phyloP scores from a whole-genome alignment of 768 basidiomycete genomes.

The Lentinula aciculospora region DNA sequence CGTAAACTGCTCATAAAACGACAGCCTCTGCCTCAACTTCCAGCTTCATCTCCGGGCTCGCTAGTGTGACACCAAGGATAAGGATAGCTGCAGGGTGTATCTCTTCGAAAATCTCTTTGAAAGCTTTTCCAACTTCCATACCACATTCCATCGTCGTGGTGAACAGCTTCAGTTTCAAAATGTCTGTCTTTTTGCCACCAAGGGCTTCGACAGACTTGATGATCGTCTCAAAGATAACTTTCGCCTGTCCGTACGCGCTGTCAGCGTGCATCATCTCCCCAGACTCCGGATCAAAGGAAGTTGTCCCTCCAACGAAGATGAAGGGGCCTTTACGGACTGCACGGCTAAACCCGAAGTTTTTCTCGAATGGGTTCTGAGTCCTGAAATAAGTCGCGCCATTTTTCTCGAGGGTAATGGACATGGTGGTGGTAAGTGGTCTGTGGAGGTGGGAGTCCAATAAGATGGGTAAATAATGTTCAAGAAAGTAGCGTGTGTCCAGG shows the following conservation, averaged over 20 bases:
- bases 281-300: conserved; percentile 35
- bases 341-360: conserved; percentile 44
- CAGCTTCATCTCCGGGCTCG: conserved; percentile 42
- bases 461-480: not conserved
- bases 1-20: not conserved
- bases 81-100: conserved; percentile 43
- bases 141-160: conserved; percentile 35
- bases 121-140: conserved; percentile 23
- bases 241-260: conserved; percentile 41
- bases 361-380: conserved; percentile 46
- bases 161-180: conserved; percentile 45
- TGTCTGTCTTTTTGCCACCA: conserved; percentile 36
- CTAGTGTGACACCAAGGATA: conserved; percentile 43
- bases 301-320: conserved; percentile 51
- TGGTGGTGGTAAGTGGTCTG: not conserved
- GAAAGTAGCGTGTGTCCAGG: too few relatives aligned
- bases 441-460: not conserved
- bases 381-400: conserved; percentile 11
- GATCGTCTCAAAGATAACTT: conserved; percentile 39
- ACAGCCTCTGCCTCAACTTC: conserved; percentile 53
- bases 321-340: conserved; percentile 46
- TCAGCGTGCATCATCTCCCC: conserved; percentile 33
- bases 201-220: conserved; percentile 34
- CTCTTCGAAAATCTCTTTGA: conserved; percentile 38
- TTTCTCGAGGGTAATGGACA: not conserved